Evolutionary conservation across 139 green algal species (phyloP), one percentile per base, ranked within the genome.

Genomic region (Chlorella sorokiniana): DNA sequence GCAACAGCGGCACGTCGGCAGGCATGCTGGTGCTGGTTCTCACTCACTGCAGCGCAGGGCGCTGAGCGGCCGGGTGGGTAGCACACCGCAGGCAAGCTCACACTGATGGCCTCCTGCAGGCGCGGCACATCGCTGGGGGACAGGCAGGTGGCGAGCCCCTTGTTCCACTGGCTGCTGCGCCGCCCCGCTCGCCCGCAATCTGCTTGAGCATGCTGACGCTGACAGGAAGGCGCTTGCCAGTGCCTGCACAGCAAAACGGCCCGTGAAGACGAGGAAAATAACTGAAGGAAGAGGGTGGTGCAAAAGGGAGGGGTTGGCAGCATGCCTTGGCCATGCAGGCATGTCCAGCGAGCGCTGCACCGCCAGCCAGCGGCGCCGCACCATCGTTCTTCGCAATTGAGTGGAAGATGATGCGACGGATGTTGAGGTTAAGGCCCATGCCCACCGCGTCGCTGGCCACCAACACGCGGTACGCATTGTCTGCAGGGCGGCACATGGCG

Each of bases 381-480:
- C 93, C 93, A 69, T 96, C 89, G 64, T 88, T 93, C 79, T 98
- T 99, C 42, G 84, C 44, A 61, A 98, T 67, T 3, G 85, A 88
- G 73, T 90, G 90, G 83, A 99, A 98, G 54, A 99, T 89, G 56
- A 99, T 86, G 37, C 96, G 88, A 4, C 90, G 76, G 42, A 99
- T 98, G 89, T 97, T 98, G 59, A 99, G 92, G 88, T 99, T 99
- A 42, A 99, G 87, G 5, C 96, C 96, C 95, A 99, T 98, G 11
- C 96, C 96, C 29, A 99, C 92, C 6, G 96, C 96, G 81, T 99
- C 96, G 14, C 85, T 94, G 23, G 96, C 96, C 38, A 98, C 92
- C 74, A 99, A 84, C 59, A 99, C 91, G 22, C 89, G 54, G 78
- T 93, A 95, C 1, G 84, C 90, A 59, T 62, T 92, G 69, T 89